Evolutionary conservation across 2,329 filamentous ascomycete species (phyloP).

Genomic region (Colletotrichum tofieldiae): DNA sequence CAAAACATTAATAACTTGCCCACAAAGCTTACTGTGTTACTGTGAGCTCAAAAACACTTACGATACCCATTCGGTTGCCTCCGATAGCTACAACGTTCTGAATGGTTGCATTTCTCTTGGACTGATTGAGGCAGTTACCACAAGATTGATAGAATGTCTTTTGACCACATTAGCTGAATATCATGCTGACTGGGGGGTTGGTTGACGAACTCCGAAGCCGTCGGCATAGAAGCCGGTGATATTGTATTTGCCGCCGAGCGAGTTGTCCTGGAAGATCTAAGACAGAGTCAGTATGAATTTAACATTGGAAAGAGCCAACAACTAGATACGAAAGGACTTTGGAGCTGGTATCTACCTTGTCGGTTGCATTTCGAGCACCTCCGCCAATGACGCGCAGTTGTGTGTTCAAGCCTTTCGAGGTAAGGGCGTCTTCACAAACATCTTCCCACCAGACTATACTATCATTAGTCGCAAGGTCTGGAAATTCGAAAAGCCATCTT

Average conservation of each 20-base stretch:
- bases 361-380: constrained; percentile 49
- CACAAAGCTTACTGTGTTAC: accelerated
- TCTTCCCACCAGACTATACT: constrained; percentile 51
- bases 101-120: constrained; percentile 46
- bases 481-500: neutral
- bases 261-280: constrained; percentile 52
- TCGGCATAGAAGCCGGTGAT: constrained; percentile 51
- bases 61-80: constrained; percentile 45
- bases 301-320: too few relatives aligned
- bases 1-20: neutral
- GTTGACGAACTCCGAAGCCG: constrained; percentile 44
- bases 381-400: constrained; percentile 50
- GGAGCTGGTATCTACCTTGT: constrained; percentile 45
- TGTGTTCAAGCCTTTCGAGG: constrained; percentile 50
- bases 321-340: neutral
- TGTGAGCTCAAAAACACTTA: constrained; percentile 30
- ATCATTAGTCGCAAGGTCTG: neutral
- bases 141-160: constrained; percentile 50
- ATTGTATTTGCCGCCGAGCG: constrained; percentile 51
- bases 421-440: constrained; percentile 50
- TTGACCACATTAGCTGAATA: neutral
- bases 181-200: accelerated
- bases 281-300: neutral
- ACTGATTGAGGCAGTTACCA: constrained; percentile 50
- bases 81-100: constrained; percentile 50